phyloP scores from a whole-genome alignment of 495 filamentous ascomycete genomes.

The Ramalina peruviana region DNA sequence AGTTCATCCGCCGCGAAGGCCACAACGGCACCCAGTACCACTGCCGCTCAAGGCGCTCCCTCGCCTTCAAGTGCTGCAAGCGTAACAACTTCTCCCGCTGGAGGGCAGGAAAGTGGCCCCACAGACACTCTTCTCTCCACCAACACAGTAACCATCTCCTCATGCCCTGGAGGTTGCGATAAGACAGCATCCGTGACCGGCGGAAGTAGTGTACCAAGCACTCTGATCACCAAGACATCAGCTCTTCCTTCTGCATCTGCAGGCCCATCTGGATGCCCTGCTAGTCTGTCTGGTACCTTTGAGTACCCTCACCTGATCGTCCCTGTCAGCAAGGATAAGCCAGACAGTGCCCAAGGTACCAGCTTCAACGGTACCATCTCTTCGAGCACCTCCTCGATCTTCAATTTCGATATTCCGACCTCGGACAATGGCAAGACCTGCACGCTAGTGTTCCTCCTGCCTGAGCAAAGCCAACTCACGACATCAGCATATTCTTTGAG shows the following conservation, averaged over 20 bases:
- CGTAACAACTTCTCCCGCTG: not conserved
- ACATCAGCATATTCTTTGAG: conserved; percentile 44
- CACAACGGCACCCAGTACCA: not conserved
- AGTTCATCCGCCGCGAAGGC: too few relatives aligned
- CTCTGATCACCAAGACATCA: conserved; percentile 7
- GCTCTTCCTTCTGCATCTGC: conserved; percentile 4
- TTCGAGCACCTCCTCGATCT: conserved; percentile 42
- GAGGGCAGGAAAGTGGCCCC: not conserved
- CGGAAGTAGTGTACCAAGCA: conserved; percentile 4
- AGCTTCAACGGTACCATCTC: conserved; percentile 40
- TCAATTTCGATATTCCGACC: conserved; percentile 55
- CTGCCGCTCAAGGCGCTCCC: not conserved
- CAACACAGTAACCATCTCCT: not conserved
- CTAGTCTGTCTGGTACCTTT: conserved; percentile 34
- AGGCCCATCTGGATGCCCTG: conserved; percentile 11
- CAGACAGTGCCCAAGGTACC: conserved; percentile 35
- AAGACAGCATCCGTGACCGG: not conserved
- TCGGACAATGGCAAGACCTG: conserved; percentile 43
- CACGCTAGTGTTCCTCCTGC: conserved; percentile 53
- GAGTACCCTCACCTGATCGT: conserved; percentile 56
- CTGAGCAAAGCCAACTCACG: conserved; percentile 33
- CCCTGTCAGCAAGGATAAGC: conserved; percentile 42
- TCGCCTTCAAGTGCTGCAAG: not conserved
- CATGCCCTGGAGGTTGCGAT: not conserved
- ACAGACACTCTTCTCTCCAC: not conserved